phyloP scores from a whole-genome alignment of 768 basidiomycete species.

The Suillus occidentalis region DNA sequence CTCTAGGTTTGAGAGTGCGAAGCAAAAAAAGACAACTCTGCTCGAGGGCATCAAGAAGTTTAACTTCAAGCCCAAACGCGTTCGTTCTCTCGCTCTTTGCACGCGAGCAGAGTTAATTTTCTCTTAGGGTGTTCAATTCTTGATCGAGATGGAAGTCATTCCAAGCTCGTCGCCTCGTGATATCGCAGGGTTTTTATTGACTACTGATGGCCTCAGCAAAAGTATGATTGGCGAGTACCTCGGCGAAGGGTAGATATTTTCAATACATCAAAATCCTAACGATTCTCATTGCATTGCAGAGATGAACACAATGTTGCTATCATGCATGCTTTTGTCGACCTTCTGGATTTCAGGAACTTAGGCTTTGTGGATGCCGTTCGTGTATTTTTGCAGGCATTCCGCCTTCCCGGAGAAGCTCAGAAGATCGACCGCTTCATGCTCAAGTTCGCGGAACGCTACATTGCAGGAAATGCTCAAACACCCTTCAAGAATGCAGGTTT shows the following conservation, averaged over 20 bases:
- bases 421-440: conserved; percentile 99
- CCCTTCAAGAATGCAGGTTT: conserved; percentile 92
- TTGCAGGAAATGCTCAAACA: conserved; percentile 81
- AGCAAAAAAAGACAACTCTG: conserved; percentile 93
- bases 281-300: conserved; percentile 40
- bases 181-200: conserved; percentile 81
- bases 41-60: conserved; percentile 97
- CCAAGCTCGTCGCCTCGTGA: conserved; percentile 66
- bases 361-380: conserved; percentile 90
- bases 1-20: conserved; percentile 88
- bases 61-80: conserved; percentile 97
- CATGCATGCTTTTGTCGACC: conserved; percentile 98
- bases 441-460: conserved; percentile 97
- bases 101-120: background rate
- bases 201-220: conserved; percentile 92
- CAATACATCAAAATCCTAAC: background rate
- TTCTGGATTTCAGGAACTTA: conserved; percentile 80
- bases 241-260: conserved; percentile 81
- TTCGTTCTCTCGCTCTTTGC: conserved; percentile 36
- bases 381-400: conserved; percentile 90
- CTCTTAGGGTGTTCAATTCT: conserved; percentile 80
- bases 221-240: conserved; percentile 97
- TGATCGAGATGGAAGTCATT: conserved; percentile 88
- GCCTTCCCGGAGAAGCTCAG: conserved; percentile 94
- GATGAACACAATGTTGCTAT: conserved; percentile 87